Conservation (phyloP, 108 stramenopile genomes). For the Asterionellopsis glacialis region DNA sequence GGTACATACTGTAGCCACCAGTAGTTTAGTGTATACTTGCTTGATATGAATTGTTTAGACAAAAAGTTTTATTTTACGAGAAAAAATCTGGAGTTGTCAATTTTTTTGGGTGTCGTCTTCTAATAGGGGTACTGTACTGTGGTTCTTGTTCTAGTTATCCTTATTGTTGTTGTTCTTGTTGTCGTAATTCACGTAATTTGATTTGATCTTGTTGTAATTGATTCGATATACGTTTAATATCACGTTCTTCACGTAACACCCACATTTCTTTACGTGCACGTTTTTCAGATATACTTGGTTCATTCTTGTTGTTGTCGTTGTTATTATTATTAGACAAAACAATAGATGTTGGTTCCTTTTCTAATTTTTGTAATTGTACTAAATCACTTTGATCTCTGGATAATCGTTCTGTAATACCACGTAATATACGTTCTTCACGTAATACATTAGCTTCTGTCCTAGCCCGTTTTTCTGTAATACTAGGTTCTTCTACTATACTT, state of each 20-base stretch:
- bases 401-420: no score
- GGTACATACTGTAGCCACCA: no score
- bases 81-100: no score
- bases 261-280: slow-evolving; percentile 9
- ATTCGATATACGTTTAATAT: slow-evolving; percentile 10
- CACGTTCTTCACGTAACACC: slow-evolving; percentile 12
- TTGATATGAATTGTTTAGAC: no score
- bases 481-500: not conserved
- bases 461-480: not conserved
- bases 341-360: not conserved
- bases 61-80: no score
- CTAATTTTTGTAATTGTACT: not conserved
- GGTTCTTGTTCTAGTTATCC: no score
- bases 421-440: no score
- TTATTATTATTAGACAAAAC: not conserved
- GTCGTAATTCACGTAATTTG: not conserved
- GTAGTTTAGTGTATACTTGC: no score
- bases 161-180: slow-evolving; percentile 4
- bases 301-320: slow-evolving; percentile 4
- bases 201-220: slow-evolving; percentile 16
- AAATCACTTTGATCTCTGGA: not conserved
- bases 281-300: not conserved
- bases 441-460: not conserved
- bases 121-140: no score
- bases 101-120: no score